Percentiles rank a stretch among this genome's conserved stretches.
Conservation (phyloP, 2,329 filamentous ascomycete species). For the Colletotrichum sp. region DNA sequence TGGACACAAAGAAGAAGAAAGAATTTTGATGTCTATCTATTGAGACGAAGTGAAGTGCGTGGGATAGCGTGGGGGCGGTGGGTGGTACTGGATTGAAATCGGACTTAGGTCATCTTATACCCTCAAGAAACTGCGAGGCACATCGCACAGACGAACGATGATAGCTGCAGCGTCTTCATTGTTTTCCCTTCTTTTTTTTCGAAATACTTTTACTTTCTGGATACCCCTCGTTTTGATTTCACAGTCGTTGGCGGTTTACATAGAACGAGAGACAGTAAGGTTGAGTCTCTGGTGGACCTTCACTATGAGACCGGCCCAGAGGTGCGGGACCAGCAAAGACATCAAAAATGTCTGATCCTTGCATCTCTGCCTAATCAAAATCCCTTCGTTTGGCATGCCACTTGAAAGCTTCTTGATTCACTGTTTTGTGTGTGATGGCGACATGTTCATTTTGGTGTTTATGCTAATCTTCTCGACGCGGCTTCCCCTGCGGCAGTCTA, state of each 20-base stretch:
- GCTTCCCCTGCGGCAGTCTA: not conserved
- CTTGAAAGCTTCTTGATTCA: not conserved
- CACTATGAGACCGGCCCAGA: not conserved
- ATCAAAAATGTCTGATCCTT: not conserved
- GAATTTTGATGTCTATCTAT: not conserved
- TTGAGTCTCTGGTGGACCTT: not conserved
- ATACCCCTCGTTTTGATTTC: constrained; percentile 3
- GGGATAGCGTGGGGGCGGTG: not conserved
- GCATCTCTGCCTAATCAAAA: not conserved
- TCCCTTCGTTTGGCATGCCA: constrained; percentile 4
- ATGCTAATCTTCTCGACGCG: not conserved
- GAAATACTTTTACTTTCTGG: not conserved
- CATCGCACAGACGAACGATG: not conserved
- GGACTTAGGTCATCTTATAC: not conserved
- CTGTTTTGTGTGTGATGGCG: not conserved
- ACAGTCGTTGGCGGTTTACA: not conserved
- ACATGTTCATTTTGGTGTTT: not conserved
- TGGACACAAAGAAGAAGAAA: not conserved
- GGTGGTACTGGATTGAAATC: not conserved
- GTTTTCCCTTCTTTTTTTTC: not conserved
- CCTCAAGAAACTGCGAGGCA: not conserved
- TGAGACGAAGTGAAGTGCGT: not conserved
- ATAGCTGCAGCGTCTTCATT: not conserved
- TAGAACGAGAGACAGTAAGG: not conserved
- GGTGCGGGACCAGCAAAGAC: not conserved